These are phyloP conservation scores for Aureobasidium sp. DNA, from an alignment of 2,329 filamentous ascomycete genomes.

Conservation along the genomic window DNA sequence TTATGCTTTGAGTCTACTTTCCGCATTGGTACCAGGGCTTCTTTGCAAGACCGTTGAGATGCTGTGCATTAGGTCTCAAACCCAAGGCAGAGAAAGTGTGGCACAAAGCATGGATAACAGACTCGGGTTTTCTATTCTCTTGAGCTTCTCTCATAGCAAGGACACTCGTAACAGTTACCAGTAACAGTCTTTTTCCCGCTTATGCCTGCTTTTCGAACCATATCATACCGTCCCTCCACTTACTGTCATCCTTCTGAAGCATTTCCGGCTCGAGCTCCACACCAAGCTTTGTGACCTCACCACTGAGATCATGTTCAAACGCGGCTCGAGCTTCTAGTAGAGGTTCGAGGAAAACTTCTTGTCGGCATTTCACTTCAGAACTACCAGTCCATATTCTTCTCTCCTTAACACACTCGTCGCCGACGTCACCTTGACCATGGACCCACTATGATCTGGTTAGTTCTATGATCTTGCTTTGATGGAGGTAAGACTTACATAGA, in stretches of 20 bases:
- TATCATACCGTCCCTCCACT: conserved; percentile 19
- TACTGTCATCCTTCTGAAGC: conserved; percentile 8
- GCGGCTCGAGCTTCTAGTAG: neutral
- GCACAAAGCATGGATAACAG: no score
- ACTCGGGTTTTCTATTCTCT: no score
- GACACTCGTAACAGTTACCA: no score
- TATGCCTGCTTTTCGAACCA: conserved; percentile 17
- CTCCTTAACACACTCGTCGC: neutral
- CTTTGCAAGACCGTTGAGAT: no score
- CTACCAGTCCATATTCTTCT: no score
- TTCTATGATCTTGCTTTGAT: neutral
- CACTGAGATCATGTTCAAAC: neutral
- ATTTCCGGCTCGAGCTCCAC: conserved; percentile 15
- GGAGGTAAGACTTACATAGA: neutral
- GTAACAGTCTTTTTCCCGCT: neutral
- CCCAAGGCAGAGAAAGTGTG: no score
- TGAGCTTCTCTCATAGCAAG: no score
- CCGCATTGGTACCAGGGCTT: no score
- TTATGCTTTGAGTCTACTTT: no score
- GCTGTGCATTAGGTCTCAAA: no score
- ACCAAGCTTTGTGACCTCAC: neutral
- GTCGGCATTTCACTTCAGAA: neutral
- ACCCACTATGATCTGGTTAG: neutral
- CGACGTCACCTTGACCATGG: neutral
- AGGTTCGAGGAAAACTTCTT: neutral